Evolutionary conservation across 352 stramenopile genomes (phyloP).

Genomic region (Phytophthora pseudosyringae): DNA sequence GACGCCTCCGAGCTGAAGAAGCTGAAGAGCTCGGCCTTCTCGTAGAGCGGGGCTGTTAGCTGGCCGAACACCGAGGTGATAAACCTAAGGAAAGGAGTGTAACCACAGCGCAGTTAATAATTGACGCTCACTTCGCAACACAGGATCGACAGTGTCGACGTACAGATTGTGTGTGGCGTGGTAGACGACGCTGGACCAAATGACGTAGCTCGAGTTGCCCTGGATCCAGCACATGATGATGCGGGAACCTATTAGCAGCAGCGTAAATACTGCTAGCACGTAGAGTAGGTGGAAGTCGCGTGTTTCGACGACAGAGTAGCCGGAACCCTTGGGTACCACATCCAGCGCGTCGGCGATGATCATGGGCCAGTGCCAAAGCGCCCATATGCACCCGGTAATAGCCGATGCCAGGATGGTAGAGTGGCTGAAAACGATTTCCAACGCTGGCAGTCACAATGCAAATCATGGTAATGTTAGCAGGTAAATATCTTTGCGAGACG

Average conservation of each 20-base stretch:
- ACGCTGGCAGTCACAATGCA: constrained; percentile 37
- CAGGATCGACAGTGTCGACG: constrained; percentile 20
- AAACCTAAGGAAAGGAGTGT: constrained; percentile 51
- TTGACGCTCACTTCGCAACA: neutral
- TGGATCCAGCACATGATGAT: constrained; percentile 94
- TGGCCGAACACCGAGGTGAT: constrained; percentile 90
- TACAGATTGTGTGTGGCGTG: constrained; percentile 90
- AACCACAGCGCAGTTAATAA: neutral
- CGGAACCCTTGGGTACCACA: constrained; percentile 72
- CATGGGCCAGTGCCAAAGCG: constrained; percentile 89
- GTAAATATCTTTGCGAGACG: constrained; percentile 1
- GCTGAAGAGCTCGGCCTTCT: constrained; percentile 83
- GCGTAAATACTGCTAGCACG: constrained; percentile 79
- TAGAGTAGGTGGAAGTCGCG: constrained; percentile 81
- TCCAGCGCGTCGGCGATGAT: constrained; percentile 88
- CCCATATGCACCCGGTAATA: constrained; percentile 85
- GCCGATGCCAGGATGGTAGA: constrained; percentile 88
- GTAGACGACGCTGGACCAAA: constrained; percentile 90
- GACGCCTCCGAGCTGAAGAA: constrained; percentile 89
- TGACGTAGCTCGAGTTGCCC: constrained; percentile 88
- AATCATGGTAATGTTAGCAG: neutral
- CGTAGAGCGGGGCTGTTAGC: constrained; percentile 81
- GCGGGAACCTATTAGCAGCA: constrained; percentile 80
- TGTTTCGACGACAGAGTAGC: constrained; percentile 82
- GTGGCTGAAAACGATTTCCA: constrained; percentile 90